Base-by-base conservation (phyloP, 495 filamentous ascomycete genomes). In the Hypomontagnella submonticulosa region DNA sequence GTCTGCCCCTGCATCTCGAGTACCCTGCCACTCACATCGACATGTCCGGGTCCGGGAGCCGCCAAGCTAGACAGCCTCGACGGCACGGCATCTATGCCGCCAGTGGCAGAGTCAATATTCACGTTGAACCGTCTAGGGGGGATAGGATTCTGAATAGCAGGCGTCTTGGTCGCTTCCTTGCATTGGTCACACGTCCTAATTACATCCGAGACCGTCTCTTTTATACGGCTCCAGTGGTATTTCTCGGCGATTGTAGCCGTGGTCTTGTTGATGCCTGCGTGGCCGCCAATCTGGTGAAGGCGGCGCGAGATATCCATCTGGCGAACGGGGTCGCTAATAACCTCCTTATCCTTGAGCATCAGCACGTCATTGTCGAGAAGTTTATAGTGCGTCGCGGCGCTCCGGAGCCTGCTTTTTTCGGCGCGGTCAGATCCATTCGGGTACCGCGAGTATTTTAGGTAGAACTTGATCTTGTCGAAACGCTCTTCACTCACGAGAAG, bases 181-280 rank as follows among this genome's bases (percentile, higher is more conserved):
- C 94, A 99, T 71, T 97, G 87, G 1, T 87, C 76, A 75, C 95
- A 99, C 61, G 95, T 92, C 61, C 89, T 89, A 79, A 99, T 97
- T 71, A 97, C 93, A 65, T 91, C 86, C 72, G 90, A 94, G 56
- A 97, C 95, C 0, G 94, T 98, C 75, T 97, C 94, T 74, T 98
- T 99, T 79, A 99, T 98, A 32, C 95, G 85, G n/a, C 96, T 93
- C 95, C 95, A 99, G 73, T 97, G 95, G 70, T 92, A 97, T 66
- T 90, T 90, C 75, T 97, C 90, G 1, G 95, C 93, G 64, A 99
- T 97, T 16, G 88, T 89, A 7, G 93, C 92, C 0, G 95, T 99
- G 1, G 94, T 97, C 77, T 97, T 98, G 82, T 99, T 99, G 77
- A 99, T 98, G 52, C 95, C 95, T 4, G 89, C 92, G 74, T 99